Percentiles rank a stretch among this genome's conserved stretches.
phyloP scores from a whole-genome alignment of 1,139 yeast species.

The Kodamaea suecica region DNA sequence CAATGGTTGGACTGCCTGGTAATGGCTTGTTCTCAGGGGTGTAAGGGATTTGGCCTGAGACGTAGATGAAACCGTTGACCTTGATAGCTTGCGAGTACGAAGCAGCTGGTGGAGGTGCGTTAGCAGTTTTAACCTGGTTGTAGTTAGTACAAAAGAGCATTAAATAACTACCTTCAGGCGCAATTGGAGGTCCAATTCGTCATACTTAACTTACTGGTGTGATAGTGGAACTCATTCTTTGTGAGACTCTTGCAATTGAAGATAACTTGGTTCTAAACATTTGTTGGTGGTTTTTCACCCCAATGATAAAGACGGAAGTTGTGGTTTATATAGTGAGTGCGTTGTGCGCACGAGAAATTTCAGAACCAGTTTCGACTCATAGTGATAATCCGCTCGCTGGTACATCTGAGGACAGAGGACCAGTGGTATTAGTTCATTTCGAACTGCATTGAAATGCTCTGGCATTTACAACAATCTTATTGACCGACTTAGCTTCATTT shows the following conservation, averaged over 20 bases:
- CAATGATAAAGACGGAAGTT: not conserved
- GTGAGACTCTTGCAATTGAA: slow-evolving; percentile 18
- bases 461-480: no score
- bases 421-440: no score
- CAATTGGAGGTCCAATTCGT: no score
- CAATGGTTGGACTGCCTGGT: slow-evolving; percentile 60
- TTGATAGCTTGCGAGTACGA: slow-evolving; percentile 92
- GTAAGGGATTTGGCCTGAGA: slow-evolving; percentile 94
- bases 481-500: no score
- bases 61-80: slow-evolving; percentile 80
- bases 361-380: no score
- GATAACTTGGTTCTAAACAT: slow-evolving; percentile 23
- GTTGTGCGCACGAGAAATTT: not conserved
- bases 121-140: slow-evolving; percentile 56
- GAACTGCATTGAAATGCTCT: no score
- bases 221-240: slow-evolving; percentile 18
- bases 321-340: not conserved
- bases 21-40: slow-evolving; percentile 80
- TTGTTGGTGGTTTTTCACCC: not conserved
- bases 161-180: no score
- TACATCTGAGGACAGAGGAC: no score
- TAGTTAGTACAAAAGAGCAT: no score
- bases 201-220: slow-evolving; percentile 18
- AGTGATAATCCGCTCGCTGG: no score
- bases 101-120: slow-evolving; percentile 95